Conservation (phyloP, 192 early-diverging fungal species). For the Ramicandelaber brevisporus region DNA sequence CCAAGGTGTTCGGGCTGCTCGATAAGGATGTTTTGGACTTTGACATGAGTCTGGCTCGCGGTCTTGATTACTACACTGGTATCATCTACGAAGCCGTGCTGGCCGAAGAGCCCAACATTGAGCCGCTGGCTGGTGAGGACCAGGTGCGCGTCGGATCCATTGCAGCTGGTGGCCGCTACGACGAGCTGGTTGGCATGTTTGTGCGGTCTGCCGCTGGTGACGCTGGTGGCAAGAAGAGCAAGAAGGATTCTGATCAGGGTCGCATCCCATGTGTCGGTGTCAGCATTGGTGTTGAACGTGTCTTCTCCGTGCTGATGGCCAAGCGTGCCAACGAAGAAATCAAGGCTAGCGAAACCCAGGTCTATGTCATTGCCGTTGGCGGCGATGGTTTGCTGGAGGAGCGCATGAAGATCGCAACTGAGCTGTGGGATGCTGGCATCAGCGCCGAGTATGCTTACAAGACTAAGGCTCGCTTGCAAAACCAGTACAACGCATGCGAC, state of each 20-base stretch:
- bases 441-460: constrained; percentile 84
- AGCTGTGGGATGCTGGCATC: constrained; percentile 83
- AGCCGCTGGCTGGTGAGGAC: constrained; percentile 35
- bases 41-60: constrained; percentile 87
- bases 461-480: constrained; percentile 54
- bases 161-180: constrained; percentile 93
- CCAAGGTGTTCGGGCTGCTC: constrained; percentile 48
- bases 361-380: constrained; percentile 59
- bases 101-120: constrained; percentile 13
- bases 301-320: constrained; percentile 59
- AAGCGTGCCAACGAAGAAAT: constrained; percentile 30
- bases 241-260: constrained; percentile 20
- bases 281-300: constrained; percentile 86
- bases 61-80: constrained; percentile 97
- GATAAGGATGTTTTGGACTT: constrained; percentile 41
- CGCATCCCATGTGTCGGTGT: constrained; percentile 85
- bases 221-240: constrained; percentile 29
- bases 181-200: constrained; percentile 93
- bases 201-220: no score
- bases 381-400: constrained; percentile 71
- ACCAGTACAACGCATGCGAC: constrained; percentile 59
- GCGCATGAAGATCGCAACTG: constrained; percentile 58
- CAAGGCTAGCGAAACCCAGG: constrained; percentile 53
- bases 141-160: constrained; percentile 80
- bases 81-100: constrained; percentile 92